These are phyloP conservation scores for Talaromyces sp. DNA, from an alignment of 2,329 filamentous ascomycete genomes.

Conservation along the genomic window DNA sequence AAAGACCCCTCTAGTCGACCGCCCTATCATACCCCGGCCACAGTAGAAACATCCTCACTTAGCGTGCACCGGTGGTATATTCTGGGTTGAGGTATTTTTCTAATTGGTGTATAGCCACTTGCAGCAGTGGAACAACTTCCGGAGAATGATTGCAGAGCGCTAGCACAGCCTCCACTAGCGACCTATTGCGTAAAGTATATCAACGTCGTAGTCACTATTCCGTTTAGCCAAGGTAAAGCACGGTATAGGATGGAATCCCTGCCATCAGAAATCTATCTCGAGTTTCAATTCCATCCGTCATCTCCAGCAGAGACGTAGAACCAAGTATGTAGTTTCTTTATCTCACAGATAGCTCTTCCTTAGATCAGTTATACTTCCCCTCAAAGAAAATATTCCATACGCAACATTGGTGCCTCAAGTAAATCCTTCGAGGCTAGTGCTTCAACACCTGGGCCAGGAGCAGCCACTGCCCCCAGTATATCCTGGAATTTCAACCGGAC, in stretches of 20 bases:
- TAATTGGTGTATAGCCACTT: not conserved
- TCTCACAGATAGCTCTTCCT: not conserved
- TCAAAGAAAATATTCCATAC: not conserved
- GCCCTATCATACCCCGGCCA: no score
- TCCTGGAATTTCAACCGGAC: not conserved
- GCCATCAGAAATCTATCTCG: no score
- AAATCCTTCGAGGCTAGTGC: not conserved
- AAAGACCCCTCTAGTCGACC: no score
- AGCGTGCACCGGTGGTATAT: not conserved
- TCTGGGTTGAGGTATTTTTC: constrained; percentile 1
- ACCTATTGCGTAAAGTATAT: not conserved
- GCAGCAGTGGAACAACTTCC: not conserved
- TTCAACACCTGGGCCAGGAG: not conserved
- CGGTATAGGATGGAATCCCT: not conserved
- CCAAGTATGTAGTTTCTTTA: not conserved
- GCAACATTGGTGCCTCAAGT: not conserved
- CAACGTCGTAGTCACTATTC: not conserved
- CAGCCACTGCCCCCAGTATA: not conserved
- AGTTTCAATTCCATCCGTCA: not conserved
- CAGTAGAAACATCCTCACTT: not conserved
- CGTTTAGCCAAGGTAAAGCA: not conserved
- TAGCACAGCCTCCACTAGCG: not conserved
- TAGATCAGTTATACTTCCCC: not conserved
- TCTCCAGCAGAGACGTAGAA: not conserved
- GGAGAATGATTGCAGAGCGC: not conserved